Percentiles rank a stretch among this genome's conserved stretches.
Evolutionary conservation across 1,139 yeast genomes (phyloP).

Genomic region (Candida sp.): DNA sequence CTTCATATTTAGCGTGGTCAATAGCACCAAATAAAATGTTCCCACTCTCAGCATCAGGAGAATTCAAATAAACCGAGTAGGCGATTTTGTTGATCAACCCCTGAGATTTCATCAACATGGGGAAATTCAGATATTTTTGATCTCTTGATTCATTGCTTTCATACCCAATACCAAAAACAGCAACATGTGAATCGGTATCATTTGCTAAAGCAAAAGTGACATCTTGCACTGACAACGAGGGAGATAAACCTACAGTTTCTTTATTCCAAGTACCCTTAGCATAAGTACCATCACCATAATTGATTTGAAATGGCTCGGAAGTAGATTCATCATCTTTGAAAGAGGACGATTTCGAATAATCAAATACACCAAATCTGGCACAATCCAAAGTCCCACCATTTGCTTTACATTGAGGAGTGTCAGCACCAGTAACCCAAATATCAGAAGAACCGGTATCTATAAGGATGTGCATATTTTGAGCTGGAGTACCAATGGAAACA

Average conservation of each 20-base stretch:
- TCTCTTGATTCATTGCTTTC: slow-evolving; percentile 4
- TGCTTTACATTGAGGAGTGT: background rate
- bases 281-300: slow-evolving; percentile 28
- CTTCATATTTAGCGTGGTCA: slow-evolving; percentile 51
- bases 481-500: slow-evolving; percentile 33
- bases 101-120: slow-evolving; percentile 47
- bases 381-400: slow-evolving; percentile 19
- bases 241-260: slow-evolving; percentile 36
- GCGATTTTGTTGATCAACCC: slow-evolving; percentile 48
- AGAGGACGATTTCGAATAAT: slow-evolving; percentile 41
- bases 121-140: slow-evolving; percentile 38
- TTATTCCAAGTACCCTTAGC: slow-evolving; percentile 53
- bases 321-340: slow-evolving; percentile 43
- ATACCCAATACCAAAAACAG: slow-evolving; percentile 2
- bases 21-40: slow-evolving; percentile 55
- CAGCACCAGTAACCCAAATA: slow-evolving; percentile 31
- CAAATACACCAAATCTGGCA: slow-evolving; percentile 47
- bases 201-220: slow-evolving; percentile 49
- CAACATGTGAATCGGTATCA: slow-evolving; percentile 41
- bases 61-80: slow-evolving; percentile 53
- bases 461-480: slow-evolving; percentile 23
- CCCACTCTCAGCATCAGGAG: slow-evolving; percentile 39
- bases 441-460: slow-evolving; percentile 46
- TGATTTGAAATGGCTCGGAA: slow-evolving; percentile 22
- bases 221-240: background rate